These are phyloP conservation scores for Leccinum solheimii DNA, from an alignment of 1,284 basidiomycete species.

Conservation along the genomic window DNA sequence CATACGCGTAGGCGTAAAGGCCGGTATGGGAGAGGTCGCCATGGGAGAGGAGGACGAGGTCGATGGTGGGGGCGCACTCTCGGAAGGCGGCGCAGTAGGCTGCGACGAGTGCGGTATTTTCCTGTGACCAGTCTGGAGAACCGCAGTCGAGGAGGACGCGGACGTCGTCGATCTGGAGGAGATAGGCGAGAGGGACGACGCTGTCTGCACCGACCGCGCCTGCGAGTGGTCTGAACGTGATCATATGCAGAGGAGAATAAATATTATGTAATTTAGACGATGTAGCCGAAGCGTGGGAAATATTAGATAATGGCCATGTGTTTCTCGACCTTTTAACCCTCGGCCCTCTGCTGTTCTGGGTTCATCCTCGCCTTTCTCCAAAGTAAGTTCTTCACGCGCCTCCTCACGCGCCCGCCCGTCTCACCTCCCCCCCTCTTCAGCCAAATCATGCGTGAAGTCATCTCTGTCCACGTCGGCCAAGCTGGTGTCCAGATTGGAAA, in stretches of 20 bases:
- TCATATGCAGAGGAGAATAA: constrained; percentile 39
- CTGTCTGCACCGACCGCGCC: constrained; percentile 73
- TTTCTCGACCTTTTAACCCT: constrained; percentile 39
- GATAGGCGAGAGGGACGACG: constrained; percentile 73
- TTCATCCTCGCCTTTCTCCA: constrained; percentile 32
- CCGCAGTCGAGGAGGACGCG: constrained; percentile 95
- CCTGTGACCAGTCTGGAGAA: constrained; percentile 79
- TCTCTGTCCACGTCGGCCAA: constrained; percentile 93
- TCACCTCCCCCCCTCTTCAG: constrained; percentile 12
- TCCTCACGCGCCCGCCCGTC: constrained; percentile 22
- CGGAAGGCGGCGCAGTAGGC: constrained; percentile 63
- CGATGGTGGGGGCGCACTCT: constrained; percentile 75
- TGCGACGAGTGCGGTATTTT: constrained; percentile 51
- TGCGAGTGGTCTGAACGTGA: constrained; percentile 89
- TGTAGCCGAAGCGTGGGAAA: constrained; percentile 35
- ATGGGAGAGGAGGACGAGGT: constrained; percentile 91
- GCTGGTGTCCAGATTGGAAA: constrained; percentile 97
- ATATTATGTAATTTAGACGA: constrained; percentile 1
- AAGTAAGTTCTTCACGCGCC: constrained; percentile 33
- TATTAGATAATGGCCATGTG: constrained; percentile 38
- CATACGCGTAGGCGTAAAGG: constrained; percentile 87
- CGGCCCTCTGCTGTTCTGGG: constrained; percentile 34
- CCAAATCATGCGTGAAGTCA: constrained; percentile 82
- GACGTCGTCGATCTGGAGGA: constrained; percentile 94
- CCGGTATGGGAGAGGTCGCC: constrained; percentile 89